phyloP scores from a whole-genome alignment of 73 alveolate species.

The Blepharisma stoltei region DNA sequence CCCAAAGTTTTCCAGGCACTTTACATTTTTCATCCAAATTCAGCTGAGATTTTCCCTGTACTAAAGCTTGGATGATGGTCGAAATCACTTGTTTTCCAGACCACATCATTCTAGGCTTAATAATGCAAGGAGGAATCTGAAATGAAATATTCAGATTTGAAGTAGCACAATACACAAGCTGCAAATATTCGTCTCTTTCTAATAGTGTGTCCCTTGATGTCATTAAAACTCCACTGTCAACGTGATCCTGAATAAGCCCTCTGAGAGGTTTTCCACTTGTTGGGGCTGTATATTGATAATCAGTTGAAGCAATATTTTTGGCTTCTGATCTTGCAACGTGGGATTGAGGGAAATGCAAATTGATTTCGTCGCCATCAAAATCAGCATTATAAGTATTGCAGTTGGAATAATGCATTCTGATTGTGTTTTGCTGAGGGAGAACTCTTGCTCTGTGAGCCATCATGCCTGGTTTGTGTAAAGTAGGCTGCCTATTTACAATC shows the following conservation, averaged over 20 bases:
- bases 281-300: slow-evolving; percentile 92
- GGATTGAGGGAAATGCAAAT: slow-evolving; percentile 95
- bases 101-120: slow-evolving; percentile 89
- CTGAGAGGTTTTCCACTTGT: slow-evolving; percentile 99
- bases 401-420: slow-evolving; percentile 98
- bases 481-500: slow-evolving; percentile 97
- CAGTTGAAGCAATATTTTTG: slow-evolving; percentile 79
- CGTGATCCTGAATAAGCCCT: slow-evolving; percentile 97
- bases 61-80: slow-evolving; percentile 72
- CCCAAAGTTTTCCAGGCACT: slow-evolving; percentile 79
- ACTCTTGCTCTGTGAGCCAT: slow-evolving; percentile 91
- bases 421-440: slow-evolving; percentile 92
- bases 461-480: slow-evolving; percentile 97
- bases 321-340: slow-evolving; percentile 89
- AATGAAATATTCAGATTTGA: slow-evolving; percentile 65
- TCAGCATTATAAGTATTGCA: slow-evolving; percentile 99
- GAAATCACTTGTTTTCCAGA: slow-evolving; percentile 94
- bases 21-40: slow-evolving; percentile 82
- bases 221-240: slow-evolving; percentile 90
- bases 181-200: slow-evolving; percentile 80
- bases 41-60: slow-evolving; percentile 62
- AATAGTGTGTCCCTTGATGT: slow-evolving; percentile 93
- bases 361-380: slow-evolving; percentile 99
- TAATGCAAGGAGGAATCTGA: slow-evolving; percentile 82
- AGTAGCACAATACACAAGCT: slow-evolving; percentile 86